Evolutionary conservation across 495 filamentous ascomycete species (phyloP).

Genomic region (Podospora pseudocomata): DNA sequence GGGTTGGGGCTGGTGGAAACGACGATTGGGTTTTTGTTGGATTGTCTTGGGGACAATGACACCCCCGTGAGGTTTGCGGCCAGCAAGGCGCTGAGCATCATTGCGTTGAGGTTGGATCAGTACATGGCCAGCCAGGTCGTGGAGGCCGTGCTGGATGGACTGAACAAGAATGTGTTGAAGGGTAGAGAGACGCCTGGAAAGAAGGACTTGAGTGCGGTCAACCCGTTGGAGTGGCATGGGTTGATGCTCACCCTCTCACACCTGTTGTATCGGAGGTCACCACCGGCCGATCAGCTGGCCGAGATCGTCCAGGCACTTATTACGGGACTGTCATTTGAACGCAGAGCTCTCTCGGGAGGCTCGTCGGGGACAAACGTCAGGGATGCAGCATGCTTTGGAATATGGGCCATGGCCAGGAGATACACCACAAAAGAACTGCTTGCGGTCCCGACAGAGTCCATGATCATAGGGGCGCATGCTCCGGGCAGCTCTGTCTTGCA

Average conservation of each 20-base stretch:
- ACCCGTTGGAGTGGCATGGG: slow-evolving; percentile 87
- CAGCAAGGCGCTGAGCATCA: slow-evolving; percentile 85
- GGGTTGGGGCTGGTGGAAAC: slow-evolving; percentile 62
- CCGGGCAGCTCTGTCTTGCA: slow-evolving; percentile 57
- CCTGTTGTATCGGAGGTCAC: slow-evolving; percentile 72
- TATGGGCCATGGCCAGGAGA: slow-evolving; percentile 85
- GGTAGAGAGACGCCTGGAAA: slow-evolving; percentile 37
- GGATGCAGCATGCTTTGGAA: slow-evolving; percentile 92
- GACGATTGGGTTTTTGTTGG: slow-evolving; percentile 67
- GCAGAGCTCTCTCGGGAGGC: slow-evolving; percentile 71
- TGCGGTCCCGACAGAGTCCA: slow-evolving; percentile 47
- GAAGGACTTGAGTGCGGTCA: slow-evolving; percentile 65
- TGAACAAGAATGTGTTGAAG: slow-evolving; percentile 72
- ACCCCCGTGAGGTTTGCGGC: slow-evolving; percentile 85
- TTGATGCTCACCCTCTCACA: slow-evolving; percentile 83
- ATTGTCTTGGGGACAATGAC: slow-evolving; percentile 71
- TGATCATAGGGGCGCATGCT: neutral
- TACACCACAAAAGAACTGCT: slow-evolving; percentile 79
- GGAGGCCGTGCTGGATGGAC: slow-evolving; percentile 70
- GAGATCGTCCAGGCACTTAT: slow-evolving; percentile 68
- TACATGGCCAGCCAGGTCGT: slow-evolving; percentile 82
- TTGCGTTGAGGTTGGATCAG: slow-evolving; percentile 70
- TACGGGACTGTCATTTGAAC: slow-evolving; percentile 77
- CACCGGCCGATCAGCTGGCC: slow-evolving; percentile 60
- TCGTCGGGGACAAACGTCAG: slow-evolving; percentile 91